Evolutionary conservation across 1,284 basidiomycete species (phyloP), one percentile per base, ranked within the genome.

Genomic region (Hypsizygus ulmarius): DNA sequence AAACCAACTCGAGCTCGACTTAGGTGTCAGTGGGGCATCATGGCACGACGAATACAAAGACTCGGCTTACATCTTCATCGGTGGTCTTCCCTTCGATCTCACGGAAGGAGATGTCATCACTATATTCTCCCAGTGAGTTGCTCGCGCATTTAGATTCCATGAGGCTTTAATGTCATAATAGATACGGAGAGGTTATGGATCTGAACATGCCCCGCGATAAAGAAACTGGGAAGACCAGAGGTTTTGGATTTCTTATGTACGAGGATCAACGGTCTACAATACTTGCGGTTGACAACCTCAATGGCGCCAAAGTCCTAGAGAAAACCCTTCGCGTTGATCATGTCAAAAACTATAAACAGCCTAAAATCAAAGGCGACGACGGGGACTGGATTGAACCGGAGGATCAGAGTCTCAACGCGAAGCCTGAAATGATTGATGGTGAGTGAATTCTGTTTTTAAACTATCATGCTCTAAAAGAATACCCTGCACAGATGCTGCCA

Each of bases 21-120:
- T 94, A 9, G 93, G 90, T 9, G 63, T 74, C 28, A 74, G 73
- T 36, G 82, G 83, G 39, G 79, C 79, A n/a, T 95, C 92, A 43
- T 98, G 96, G 96, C 96, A 99, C 62, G 93, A 98, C 61, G 90
- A 97, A 62, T 97, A 94, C 73, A 93, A 89, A 66, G 95, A 97
- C 67, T 97, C 94, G 44, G 96, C 96, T 1, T 97, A 98, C 68
- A 77, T 99, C 57, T 97, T 92, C 64, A 75, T 94, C 47, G 95
- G 96, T 39, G 93, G 94, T 19, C 77, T 97, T 16, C 74, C 86
- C 53, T 80, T 75, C 56, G 92, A 93, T 51, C 73, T 99, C 43
- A 97, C 96, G 1, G 97, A 99, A 69, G 97, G 97, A 52, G 97
- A 99, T 65, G 93, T 99, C 18, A 90, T 99, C 56, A 85, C 94